Evolutionary conservation across 345 rosid genomes (phyloP), one percentile per base, ranked within the genome.

Genomic region (Citrus hindsii): DNA sequence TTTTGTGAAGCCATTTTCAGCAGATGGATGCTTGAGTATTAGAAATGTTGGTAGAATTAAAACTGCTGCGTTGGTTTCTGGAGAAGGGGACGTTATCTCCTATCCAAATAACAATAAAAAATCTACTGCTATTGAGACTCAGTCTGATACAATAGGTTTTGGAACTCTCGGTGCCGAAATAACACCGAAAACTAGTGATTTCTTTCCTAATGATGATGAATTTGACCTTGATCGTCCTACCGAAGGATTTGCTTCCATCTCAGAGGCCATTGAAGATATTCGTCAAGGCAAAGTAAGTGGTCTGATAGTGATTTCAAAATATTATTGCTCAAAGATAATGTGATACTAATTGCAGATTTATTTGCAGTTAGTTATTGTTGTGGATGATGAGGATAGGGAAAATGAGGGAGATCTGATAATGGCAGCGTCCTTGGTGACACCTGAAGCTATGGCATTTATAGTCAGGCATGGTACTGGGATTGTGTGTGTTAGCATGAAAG

Each of bases 381-480:
- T 93, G 13, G 99, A 93, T 80, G 98, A 95, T 73, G 99, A 93
- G 72, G 98, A 93, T 59, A 89, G 98, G 81, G 98, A 95, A 86
- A 93, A 92, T 62, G 99, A 95, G 81, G 98, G 99, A 55, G 97
- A 95, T 84, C 83, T 95, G 65, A 92, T 95, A 46, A 90, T 95
- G 98, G 98, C 96, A 18, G 98, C 94, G 5, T 81, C 90, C 1
- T 69, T 89, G 85, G 92, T 82, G 65, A 95, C 94, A 46, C 97
- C 97, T 67, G 91, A 93, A 86, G 91, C 96, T 61, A 90, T 91
- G 98, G 95, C 97, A 63, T 92, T 93, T 76, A 91, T 92, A 75
- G 98, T 95, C n/a, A 95, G 89, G 74, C 89, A 92, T 79, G 92
- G 97, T 67, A 92, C 99, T 74, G 99, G 99, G 33, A 96, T 96